Conservation (phyloP, 352 stramenopile species). For the Phytopythium sindhum region DNA sequence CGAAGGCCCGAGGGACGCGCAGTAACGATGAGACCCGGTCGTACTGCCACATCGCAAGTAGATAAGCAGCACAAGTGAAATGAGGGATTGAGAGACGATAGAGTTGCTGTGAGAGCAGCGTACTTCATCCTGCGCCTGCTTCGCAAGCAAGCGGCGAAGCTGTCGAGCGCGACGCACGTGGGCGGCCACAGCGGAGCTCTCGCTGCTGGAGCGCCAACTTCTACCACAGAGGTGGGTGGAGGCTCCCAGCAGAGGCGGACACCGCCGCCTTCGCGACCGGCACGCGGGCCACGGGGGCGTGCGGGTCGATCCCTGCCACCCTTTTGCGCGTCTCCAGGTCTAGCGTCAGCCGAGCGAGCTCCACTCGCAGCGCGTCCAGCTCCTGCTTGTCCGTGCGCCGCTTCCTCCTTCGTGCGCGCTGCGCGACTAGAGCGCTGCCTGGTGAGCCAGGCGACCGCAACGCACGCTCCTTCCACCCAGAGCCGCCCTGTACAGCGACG, state of each 20-base stretch:
- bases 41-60: background rate
- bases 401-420: background rate
- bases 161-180: background rate
- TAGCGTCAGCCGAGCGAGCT: background rate
- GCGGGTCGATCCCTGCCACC: background rate
- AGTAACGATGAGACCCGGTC: background rate
- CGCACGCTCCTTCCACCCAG: background rate
- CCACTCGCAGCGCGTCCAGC: background rate
- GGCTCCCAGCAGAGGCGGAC: background rate
- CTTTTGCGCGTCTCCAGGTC: constrained; percentile 1
- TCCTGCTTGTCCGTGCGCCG: background rate
- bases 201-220: background rate
- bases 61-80: background rate
- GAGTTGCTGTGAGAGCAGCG: background rate
- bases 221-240: background rate
- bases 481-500: background rate
- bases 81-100: background rate
- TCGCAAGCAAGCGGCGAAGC: background rate
- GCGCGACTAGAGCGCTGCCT: background rate
- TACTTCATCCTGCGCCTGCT: background rate
- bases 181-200: background rate
- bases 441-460: background rate
- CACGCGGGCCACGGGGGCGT: background rate
- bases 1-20: background rate
- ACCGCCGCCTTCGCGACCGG: background rate